A percentile compares a stretch with the other conserved stretches of the same genome.
Conservation (phyloP, 164 flowering plant genomes). For the Stephania cephalantha region DNA sequence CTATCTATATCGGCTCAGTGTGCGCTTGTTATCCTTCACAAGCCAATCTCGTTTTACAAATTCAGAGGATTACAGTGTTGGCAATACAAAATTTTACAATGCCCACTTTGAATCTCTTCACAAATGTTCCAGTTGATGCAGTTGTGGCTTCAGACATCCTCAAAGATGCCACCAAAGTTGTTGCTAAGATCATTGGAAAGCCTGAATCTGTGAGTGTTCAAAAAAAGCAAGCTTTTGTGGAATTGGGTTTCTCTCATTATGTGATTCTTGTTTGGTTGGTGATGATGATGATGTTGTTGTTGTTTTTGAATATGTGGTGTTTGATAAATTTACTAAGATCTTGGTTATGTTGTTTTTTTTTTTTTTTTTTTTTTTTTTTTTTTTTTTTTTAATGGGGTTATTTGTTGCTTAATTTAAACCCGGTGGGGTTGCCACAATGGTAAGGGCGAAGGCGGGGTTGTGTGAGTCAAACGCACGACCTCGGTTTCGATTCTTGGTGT, state of each 20-base stretch:
- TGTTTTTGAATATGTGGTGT: slow-evolving; percentile 18
- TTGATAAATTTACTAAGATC: slow-evolving; percentile 28
- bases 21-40: too few species aligned
- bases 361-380: neutral
- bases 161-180: slow-evolving; percentile 81
- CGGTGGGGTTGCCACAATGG: too few species aligned
- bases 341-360: neutral
- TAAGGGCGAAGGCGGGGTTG: too few species aligned
- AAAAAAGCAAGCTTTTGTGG: neutral
- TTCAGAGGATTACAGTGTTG: too few species aligned
- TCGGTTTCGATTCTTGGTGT: too few species aligned
- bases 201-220: slow-evolving; percentile 66
- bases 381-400: neutral
- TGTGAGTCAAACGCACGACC: too few species aligned
- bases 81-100: slow-evolving; percentile 19
- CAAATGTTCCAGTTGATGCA: slow-evolving; percentile 77
- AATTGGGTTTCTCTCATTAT: neutral
- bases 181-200: slow-evolving; percentile 85
- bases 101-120: slow-evolving; percentile 83
- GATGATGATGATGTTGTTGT: neutral
- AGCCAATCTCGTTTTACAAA: too few species aligned
- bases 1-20: too few species aligned
- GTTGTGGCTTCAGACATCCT: slow-evolving; percentile 84
- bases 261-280: neutral
- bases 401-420: neutral